Percentiles rank a stretch among this genome's conserved stretches.
Evolutionary conservation across 106 monocot species (phyloP).

Genomic region (Dendrobium huoshanense): DNA sequence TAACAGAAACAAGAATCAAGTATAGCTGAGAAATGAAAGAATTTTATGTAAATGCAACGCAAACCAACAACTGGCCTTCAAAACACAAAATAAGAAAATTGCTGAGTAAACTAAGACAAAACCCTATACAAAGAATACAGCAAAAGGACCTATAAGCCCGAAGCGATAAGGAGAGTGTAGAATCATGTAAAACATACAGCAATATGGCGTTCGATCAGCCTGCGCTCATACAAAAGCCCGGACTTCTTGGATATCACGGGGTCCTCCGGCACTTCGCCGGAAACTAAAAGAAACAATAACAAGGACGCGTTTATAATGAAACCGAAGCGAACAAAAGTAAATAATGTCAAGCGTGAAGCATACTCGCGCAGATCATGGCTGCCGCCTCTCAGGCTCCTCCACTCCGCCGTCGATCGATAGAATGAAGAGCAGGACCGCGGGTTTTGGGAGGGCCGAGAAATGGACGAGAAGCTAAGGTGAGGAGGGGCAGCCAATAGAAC

Average conservation of each 20-base stretch:
- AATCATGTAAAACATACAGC: conserved; percentile 24
- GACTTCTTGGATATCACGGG: conserved; percentile 70
- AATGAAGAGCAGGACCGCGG: neutral
- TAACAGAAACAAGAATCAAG: neutral
- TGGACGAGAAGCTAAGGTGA: neutral
- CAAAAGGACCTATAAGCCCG: neutral
- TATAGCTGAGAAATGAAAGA: neutral
- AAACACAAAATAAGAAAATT: neutral
- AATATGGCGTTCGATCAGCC: conserved; percentile 57
- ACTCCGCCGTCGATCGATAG: neutral
- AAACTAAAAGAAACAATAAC: conserved; percentile 32
- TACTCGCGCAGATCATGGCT: conserved; percentile 78
- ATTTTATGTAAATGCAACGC: neutral
- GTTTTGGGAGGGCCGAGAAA: neutral
- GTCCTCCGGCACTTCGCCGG: conserved; percentile 90
- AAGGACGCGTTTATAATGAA: neutral
- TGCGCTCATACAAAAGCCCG: conserved; percentile 20
- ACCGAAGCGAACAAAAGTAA: neutral
- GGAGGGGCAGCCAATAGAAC: neutral
- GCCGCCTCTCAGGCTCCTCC: neutral
- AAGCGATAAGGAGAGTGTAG: neutral
- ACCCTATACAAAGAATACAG: neutral
- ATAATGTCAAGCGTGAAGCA: neutral
- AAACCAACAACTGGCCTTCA: neutral
- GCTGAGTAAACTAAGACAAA: neutral